Conservation (phyloP, 495 filamentous ascomycete genomes). For the Usnea hakonensis region DNA sequence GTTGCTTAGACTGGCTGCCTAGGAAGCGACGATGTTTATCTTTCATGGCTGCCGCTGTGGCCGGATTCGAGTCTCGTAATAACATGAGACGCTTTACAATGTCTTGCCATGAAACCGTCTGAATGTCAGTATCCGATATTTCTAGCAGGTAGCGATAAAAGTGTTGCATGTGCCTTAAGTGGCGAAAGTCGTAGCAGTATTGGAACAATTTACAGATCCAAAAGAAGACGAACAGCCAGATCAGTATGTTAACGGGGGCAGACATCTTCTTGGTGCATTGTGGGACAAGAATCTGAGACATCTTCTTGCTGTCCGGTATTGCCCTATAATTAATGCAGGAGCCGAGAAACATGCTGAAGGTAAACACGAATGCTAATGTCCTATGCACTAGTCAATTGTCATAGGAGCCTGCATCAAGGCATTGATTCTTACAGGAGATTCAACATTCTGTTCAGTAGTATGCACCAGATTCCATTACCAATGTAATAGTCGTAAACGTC, state of each 20-base stretch:
- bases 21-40: slow-evolving; percentile 58
- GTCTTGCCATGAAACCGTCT: slow-evolving; percentile 94
- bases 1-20: slow-evolving; percentile 82
- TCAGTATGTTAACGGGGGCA: slow-evolving; percentile 60
- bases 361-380: slow-evolving; percentile 69
- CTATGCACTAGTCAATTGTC: slow-evolving; percentile 29
- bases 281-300: slow-evolving; percentile 70
- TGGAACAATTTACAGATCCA: slow-evolving; percentile 74
- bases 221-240: slow-evolving; percentile 85
- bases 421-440: slow-evolving; percentile 59
- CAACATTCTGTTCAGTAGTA: slow-evolving; percentile 60
- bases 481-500: slow-evolving; percentile 89
- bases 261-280: slow-evolving; percentile 87
- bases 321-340: slow-evolving; percentile 80
- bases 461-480: slow-evolving; percentile 84
- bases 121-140: slow-evolving; percentile 85
- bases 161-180: slow-evolving; percentile 70
- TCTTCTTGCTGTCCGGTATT: slow-evolving; percentile 62
- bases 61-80: slow-evolving; percentile 76
- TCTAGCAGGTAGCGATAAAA: slow-evolving; percentile 83
- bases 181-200: slow-evolving; percentile 64
- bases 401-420: neutral
- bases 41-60: slow-evolving; percentile 62
- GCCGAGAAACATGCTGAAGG: slow-evolving; percentile 75
- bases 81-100: slow-evolving; percentile 84